phyloP scores from a whole-genome alignment of 176 grass and related monocot genomes.

The Cocos nucifera region DNA sequence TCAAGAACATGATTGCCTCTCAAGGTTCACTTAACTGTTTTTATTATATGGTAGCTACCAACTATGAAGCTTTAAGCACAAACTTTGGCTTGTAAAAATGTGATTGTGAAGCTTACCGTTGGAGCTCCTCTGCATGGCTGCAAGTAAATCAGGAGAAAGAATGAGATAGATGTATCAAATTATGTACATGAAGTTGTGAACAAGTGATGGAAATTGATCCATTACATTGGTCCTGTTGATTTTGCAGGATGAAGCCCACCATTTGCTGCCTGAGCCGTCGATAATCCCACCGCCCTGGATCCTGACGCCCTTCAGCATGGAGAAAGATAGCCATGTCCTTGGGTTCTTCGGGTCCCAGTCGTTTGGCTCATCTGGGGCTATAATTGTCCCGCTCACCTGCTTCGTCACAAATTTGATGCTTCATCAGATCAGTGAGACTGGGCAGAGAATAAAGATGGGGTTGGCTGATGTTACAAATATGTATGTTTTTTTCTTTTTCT shows the following conservation, averaged over 20 bases:
- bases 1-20: too few species aligned
- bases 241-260: slow-evolving; percentile 98
- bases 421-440: too few species aligned
- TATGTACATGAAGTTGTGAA: too few species aligned
- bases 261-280: slow-evolving; percentile 87
- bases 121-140: slow-evolving; percentile 74
- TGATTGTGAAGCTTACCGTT: slow-evolving; percentile 33
- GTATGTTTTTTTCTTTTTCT: too few species aligned
- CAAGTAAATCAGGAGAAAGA: not conserved
- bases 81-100: too few species aligned
- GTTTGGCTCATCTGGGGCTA: slow-evolving; percentile 67
- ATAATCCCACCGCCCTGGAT: slow-evolving; percentile 77
- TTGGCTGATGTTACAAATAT: too few species aligned
- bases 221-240: slow-evolving; percentile 58
- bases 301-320: slow-evolving; percentile 43
- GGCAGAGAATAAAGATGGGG: too few species aligned
- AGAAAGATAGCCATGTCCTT: slow-evolving; percentile 61
- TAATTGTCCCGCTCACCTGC: slow-evolving; percentile 69
- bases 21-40: too few species aligned
- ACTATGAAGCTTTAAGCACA: too few species aligned
- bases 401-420: not conserved
- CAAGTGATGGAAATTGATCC: too few species aligned
- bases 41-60: too few species aligned
- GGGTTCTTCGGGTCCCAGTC: slow-evolving; percentile 63
- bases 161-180: not conserved